Conservation (phyloP, 176 grass and related monocot genomes). For the Bothriochloa decipiens region DNA sequence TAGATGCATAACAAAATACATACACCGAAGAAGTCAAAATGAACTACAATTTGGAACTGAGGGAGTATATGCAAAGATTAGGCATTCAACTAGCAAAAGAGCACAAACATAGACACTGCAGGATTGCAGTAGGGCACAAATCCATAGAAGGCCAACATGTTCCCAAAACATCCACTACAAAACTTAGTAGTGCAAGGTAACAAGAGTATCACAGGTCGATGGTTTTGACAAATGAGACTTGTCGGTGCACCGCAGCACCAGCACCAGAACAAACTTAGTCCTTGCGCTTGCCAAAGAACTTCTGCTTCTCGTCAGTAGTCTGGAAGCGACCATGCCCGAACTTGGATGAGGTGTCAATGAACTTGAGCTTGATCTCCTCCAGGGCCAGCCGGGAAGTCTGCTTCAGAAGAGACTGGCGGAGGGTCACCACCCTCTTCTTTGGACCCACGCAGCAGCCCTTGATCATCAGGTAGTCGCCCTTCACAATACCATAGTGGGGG, state of each 20-base stretch:
- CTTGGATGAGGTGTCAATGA: conserved; percentile 95
- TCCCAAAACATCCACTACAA: conserved; percentile 50
- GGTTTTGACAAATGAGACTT: conserved; percentile 24
- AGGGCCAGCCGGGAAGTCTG: conserved; percentile 84
- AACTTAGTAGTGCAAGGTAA: conserved; percentile 9
- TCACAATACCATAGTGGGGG: conserved; percentile 96
- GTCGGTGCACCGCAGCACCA: background rate
- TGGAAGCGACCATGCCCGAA: conserved; percentile 96
- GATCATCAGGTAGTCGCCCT: conserved; percentile 93
- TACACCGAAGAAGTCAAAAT: no score
- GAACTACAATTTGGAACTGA: no score
- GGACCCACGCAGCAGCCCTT: conserved; percentile 93
- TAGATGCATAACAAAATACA: no score
- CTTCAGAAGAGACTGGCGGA: conserved; percentile 84
- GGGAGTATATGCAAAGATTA: background rate
- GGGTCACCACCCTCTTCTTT: conserved; percentile 93
- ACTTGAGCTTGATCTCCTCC: conserved; percentile 98
- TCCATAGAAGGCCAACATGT: background rate
- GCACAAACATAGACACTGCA: background rate
- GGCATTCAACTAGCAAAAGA: background rate
- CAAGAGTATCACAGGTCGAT: conserved; percentile 27
- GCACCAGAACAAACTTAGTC: conserved; percentile 3
- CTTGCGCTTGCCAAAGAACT: conserved; percentile 74
- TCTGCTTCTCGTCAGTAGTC: conserved; percentile 94
- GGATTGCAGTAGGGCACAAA: background rate